These are phyloP conservation scores for Fallopia convolvulus DNA, from an alignment of 148 eudicot genomes.

Conservation along the genomic window DNA sequence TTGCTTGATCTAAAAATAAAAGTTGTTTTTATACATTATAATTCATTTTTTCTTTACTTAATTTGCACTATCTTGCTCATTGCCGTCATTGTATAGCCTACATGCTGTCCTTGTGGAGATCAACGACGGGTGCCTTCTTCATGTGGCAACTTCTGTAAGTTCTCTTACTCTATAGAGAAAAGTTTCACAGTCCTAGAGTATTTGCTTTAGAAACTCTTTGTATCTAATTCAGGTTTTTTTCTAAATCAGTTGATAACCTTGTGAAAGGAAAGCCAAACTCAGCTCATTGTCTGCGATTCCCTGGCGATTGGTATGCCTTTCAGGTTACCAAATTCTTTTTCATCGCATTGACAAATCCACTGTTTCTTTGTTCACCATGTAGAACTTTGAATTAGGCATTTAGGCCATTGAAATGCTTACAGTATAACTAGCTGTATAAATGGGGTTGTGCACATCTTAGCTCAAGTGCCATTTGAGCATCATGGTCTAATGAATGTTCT, in stretches of 20 bases:
- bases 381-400: neutral
- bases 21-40: no score
- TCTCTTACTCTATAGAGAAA: neutral
- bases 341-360: neutral
- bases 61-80: neutral
- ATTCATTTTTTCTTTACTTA: no score
- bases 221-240: constrained; percentile 11
- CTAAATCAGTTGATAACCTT: constrained; percentile 68
- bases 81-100: constrained; percentile 38
- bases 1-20: no score
- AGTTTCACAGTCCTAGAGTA: neutral
- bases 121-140: constrained; percentile 88
- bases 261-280: constrained; percentile 82
- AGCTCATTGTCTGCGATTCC: constrained; percentile 85
- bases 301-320: constrained; percentile 79
- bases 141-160: constrained; percentile 91
- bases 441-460: neutral
- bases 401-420: neutral
- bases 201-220: constrained; percentile 5
- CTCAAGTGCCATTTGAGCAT: neutral
- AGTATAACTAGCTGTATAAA: neutral
- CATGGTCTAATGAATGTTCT: neutral
- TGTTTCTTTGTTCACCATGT: neutral
- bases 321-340: constrained; percentile 6
- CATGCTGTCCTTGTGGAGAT: constrained; percentile 95